These are phyloP conservation scores for Rubus parviflorus DNA, from an alignment of 306 rosid species.

Conservation along the genomic window DNA sequence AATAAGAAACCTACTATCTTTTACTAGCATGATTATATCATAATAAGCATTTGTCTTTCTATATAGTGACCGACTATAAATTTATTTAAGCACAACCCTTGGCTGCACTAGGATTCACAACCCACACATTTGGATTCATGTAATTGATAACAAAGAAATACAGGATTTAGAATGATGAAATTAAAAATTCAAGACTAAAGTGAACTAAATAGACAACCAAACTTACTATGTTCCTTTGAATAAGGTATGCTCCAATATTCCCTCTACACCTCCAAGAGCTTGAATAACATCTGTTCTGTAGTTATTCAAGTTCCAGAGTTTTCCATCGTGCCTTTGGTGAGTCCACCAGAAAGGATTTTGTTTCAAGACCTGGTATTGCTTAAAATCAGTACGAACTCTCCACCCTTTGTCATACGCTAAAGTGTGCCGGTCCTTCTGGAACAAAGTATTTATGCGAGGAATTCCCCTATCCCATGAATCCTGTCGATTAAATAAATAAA, in stretches of 20 bases:
- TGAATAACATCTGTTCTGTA: constrained; percentile 98
- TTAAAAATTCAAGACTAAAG: neutral
- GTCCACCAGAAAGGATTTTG: constrained; percentile 99
- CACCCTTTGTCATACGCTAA: constrained; percentile 99
- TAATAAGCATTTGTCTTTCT: neutral
- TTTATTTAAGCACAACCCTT: neutral
- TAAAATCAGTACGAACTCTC: constrained; percentile 99
- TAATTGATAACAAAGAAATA: neutral
- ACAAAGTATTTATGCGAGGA: constrained; percentile 97
- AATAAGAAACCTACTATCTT: neutral
- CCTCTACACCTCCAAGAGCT: constrained; percentile 99
- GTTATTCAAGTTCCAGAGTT: constrained; percentile 95
- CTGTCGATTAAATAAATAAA: constrained; percentile 39
- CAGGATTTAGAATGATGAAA: neutral
- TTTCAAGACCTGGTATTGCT: constrained; percentile 95
- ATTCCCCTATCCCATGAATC: constrained; percentile 99
- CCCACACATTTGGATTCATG: neutral
- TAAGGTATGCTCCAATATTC: constrained; percentile 94
- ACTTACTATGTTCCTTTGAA: constrained; percentile 99
- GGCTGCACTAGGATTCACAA: neutral
- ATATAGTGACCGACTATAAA: neutral
- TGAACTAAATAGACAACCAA: neutral
- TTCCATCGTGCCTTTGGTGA: constrained; percentile 98
- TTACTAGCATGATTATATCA: neutral
- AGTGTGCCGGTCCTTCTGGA: constrained; percentile 97